A percentile compares a stretch with the other conserved stretches of the same genome.
These are phyloP conservation scores for Zygosaccharomyces sapae DNA, from an alignment of 1,139 yeast species.

Conservation along the genomic window DNA sequence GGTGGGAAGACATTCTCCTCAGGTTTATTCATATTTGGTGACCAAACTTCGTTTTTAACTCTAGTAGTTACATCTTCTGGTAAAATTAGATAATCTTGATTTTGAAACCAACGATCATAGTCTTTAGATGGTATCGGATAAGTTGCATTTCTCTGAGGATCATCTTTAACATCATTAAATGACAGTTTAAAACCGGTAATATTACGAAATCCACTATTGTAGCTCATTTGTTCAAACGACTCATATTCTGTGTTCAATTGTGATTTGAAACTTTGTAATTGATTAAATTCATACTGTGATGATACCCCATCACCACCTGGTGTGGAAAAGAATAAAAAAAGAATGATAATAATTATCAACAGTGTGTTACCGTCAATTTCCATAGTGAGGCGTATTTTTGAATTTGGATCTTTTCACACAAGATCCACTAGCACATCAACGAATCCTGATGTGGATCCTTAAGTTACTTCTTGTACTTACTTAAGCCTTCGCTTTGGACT, in stretches of 20 bases:
- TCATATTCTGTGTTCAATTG: slow-evolving; percentile 29
- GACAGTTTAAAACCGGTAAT: slow-evolving; percentile 67
- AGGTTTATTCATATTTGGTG: slow-evolving; percentile 6
- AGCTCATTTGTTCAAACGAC: slow-evolving; percentile 43
- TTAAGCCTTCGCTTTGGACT: too few species aligned
- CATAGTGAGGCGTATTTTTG: slow-evolving; percentile 17
- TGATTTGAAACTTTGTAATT: slow-evolving; percentile 25
- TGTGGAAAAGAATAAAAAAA: slow-evolving; percentile 46
- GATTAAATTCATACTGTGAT: slow-evolving; percentile 35
- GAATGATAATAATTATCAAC: slow-evolving; percentile 29
- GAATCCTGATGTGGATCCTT: neutral
- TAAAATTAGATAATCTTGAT: slow-evolving; percentile 52
- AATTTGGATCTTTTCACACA: neutral
- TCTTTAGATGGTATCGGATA: slow-evolving; percentile 55
- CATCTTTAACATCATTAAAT: slow-evolving; percentile 50
- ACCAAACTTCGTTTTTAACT: slow-evolving; percentile 27
- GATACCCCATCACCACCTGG: slow-evolving; percentile 58
- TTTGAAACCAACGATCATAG: slow-evolving; percentile 50
- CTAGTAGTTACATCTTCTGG: slow-evolving; percentile 53
- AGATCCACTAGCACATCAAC: slow-evolving; percentile 1
- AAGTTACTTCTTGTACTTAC: neutral
- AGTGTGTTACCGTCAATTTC: slow-evolving; percentile 35
- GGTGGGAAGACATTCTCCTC: slow-evolving; percentile 25
- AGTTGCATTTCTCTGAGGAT: slow-evolving; percentile 43
- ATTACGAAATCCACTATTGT: slow-evolving; percentile 58